Conservation (phyloP, 345 rosid genomes). For the Brassica cretica region DNA sequence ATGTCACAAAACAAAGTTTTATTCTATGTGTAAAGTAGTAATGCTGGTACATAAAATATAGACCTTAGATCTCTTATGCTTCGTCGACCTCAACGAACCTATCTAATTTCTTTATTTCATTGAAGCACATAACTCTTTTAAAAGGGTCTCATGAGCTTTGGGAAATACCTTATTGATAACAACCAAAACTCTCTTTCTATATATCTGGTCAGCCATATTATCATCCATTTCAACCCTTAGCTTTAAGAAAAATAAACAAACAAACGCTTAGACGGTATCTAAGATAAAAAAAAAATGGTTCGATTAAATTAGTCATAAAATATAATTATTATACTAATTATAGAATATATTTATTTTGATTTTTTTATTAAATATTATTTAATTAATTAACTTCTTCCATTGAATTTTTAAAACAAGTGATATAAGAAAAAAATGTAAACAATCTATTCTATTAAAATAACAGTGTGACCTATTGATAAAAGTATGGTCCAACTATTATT, state of each 20-base stretch:
- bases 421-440: background rate
- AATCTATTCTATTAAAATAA: too few species aligned
- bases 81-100: constrained; percentile 3
- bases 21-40: background rate
- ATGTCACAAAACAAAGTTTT: background rate
- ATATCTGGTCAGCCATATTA: background rate
- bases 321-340: background rate
- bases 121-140: background rate
- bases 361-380: too few species aligned
- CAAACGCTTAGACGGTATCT: background rate
- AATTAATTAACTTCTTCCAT: background rate
- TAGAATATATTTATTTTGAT: background rate
- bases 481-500: too few species aligned
- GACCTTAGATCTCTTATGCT: constrained; percentile 7
- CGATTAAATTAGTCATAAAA: background rate
- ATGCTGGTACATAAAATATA: background rate
- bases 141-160: constrained; percentile 4
- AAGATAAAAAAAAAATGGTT: background rate
- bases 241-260: background rate
- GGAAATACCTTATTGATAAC: constrained; percentile 7
- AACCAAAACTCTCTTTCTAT: background rate
- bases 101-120: background rate
- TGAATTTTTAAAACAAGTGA: background rate
- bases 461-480: too few species aligned
- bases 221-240: background rate